Base-by-base conservation (phyloP, 345 rosid genomes). In the Ceriops decandra region DNA sequence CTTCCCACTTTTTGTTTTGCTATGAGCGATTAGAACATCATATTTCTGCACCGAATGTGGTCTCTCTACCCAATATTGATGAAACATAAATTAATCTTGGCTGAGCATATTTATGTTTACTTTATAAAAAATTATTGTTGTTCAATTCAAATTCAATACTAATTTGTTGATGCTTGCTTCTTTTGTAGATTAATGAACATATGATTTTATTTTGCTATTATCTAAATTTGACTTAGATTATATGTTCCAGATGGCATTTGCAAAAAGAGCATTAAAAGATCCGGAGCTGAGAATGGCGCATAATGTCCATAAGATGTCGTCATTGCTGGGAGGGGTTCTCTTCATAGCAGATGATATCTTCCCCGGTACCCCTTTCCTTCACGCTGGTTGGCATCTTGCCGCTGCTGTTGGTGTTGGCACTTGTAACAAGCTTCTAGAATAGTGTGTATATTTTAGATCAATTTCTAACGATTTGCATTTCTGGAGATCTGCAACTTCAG, bases 381-480 rank as follows among this genome's bases (percentile, higher is more conserved):
- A 95, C 56, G 97, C 99, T 22, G 99, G 88, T 33, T 95, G 99
- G 96, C 97, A 95, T 77, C 95, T 95, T 0, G 95, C 99, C 5
- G 99, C 99, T 24, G 99, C 99, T 64, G 80, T 95, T 68, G 96
- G 97, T 0, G 90, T 89, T 4, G 83, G 97, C 61, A 91, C 95
- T 15, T 95, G 99, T 65, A 86, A 95, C 79, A 90, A 88, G 78
- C 99, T 95, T 78, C 92, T 95, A 7, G 82, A 89, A 72, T 93
- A 91, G 24, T 69, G 56, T 11, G 10, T 56, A 58, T 51, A 47
- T 65, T 62, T 53, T 24, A 51, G 53, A 21, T 64, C 57, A 63
- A 59, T 67, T 62, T 24, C 67, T 5, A 24, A 33, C 31, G n/a
- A 46, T 52, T 66, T 9, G 54, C 57, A 59, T 62, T 57, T 51